phyloP scores from a whole-genome alignment of 225 moss, liverwort and hornwort genomes.

The Antitrichia curtipendula region DNA sequence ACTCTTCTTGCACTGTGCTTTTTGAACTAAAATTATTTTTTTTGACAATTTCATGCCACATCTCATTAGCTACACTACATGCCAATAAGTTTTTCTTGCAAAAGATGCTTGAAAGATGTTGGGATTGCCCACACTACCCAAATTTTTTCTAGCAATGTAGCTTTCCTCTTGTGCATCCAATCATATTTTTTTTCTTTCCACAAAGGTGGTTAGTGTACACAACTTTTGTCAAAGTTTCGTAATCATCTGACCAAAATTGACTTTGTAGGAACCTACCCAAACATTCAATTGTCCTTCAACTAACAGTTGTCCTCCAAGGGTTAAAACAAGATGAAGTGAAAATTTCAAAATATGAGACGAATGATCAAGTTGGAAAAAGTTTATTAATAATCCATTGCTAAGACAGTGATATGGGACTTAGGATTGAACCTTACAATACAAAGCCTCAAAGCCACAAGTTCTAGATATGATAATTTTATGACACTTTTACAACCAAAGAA shows the following conservation, averaged over 20 bases:
- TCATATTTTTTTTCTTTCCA: rapidly evolving
- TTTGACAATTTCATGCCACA: not conserved
- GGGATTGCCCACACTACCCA: rapidly evolving
- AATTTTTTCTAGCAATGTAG: rapidly evolving
- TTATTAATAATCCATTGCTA: not conserved
- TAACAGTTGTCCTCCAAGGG: rapidly evolving
- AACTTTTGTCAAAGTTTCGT: not conserved
- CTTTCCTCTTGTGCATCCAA: rapidly evolving
- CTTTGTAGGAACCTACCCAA: rapidly evolving
- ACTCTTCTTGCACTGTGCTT: not conserved
- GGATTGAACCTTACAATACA: not conserved
- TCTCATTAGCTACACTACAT: not conserved
- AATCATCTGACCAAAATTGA: not conserved
- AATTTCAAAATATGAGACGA: not conserved
- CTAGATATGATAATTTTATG: not conserved
- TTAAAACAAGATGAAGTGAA: not conserved
- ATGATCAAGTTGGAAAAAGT: not conserved
- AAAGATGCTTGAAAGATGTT: not conserved
- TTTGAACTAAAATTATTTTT: not conserved
- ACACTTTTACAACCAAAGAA: not conserved
- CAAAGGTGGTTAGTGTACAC: not conserved
- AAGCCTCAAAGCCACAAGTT: not conserved
- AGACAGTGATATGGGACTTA: not conserved
- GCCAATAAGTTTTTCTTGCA: not conserved
- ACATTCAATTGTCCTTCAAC: not conserved